phyloP scores from a whole-genome alignment of 768 basidiomycete species.

The Boletus coccyginus region DNA sequence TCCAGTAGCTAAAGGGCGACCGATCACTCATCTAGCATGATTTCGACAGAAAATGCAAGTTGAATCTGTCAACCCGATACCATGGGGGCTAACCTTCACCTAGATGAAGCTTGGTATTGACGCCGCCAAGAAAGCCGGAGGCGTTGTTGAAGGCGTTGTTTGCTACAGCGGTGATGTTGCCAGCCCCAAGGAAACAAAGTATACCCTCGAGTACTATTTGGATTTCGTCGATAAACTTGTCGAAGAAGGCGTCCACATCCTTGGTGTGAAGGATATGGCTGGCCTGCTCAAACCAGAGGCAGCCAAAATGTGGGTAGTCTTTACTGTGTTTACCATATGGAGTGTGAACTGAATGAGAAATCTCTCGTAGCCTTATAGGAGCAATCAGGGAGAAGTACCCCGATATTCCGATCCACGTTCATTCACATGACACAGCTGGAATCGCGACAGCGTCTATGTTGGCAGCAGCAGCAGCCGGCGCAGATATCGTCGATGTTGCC shows the following conservation, averaged over 20 bases:
- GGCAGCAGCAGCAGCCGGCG: slow-evolving; percentile 93
- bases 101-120: slow-evolving; percentile 98
- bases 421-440: slow-evolving; percentile 99
- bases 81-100: slow-evolving; percentile 14
- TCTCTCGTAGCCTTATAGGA: slow-evolving; percentile 69
- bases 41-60: slow-evolving; percentile 63
- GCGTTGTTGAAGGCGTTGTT: slow-evolving; percentile 95
- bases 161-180: slow-evolving; percentile 99
- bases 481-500: slow-evolving; percentile 96
- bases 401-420: slow-evolving; percentile 97
- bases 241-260: slow-evolving; percentile 91
- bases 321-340: neutral
- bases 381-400: slow-evolving; percentile 96
- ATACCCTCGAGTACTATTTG: slow-evolving; percentile 96
- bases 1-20: neutral
- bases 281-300: slow-evolving; percentile 94
- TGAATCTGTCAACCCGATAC: neutral
- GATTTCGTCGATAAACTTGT: slow-evolving; percentile 94
- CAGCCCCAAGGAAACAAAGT: slow-evolving; percentile 92
- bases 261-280: slow-evolving; percentile 99
- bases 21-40: slow-evolving; percentile 1
- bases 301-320: slow-evolving; percentile 70
- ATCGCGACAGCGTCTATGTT: slow-evolving; percentile 98
- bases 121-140: slow-evolving; percentile 98
- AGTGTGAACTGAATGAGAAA: slow-evolving; percentile 5